phyloP scores from a whole-genome alignment of 805 yeast genomes.

The Lachancea sp. region DNA sequence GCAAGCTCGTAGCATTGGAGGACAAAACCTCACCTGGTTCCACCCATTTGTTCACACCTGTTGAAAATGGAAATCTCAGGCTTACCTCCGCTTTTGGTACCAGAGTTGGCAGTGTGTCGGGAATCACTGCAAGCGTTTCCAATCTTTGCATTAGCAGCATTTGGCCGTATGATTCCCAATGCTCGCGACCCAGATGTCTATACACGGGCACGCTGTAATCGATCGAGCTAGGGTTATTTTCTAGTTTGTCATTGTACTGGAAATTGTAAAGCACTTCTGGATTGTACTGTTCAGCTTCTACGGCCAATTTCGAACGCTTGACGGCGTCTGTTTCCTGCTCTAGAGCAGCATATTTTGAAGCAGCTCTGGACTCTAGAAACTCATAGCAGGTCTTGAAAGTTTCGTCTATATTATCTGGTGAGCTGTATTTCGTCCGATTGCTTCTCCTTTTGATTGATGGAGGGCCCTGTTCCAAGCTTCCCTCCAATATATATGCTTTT shows the following conservation, averaged over 20 bases:
- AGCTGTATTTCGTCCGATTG: slow-evolving; percentile 47
- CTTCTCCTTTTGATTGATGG: slow-evolving; percentile 40
- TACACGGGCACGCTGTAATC: slow-evolving; percentile 78
- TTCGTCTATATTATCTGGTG: slow-evolving; percentile 65
- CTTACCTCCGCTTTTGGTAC: slow-evolving; percentile 72
- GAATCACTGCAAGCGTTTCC: slow-evolving; percentile 77
- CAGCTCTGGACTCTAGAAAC: slow-evolving; percentile 45
- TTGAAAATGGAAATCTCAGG: slow-evolving; percentile 66
- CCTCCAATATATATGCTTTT: slow-evolving; percentile 32
- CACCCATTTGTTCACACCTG: slow-evolving; percentile 58
- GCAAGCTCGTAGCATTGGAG: slow-evolving; percentile 61
- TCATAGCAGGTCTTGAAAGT: slow-evolving; percentile 67
- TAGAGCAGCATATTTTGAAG: slow-evolving; percentile 31
- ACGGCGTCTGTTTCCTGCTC: slow-evolving; percentile 19
- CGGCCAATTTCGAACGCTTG: slow-evolving; percentile 33
- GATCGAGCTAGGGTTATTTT: slow-evolving; percentile 39
- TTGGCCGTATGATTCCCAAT: slow-evolving; percentile 66
- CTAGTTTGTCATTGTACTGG: slow-evolving; percentile 36
- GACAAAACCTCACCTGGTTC: slow-evolving; percentile 75
- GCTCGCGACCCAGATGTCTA: slow-evolving; percentile 56
- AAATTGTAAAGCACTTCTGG: slow-evolving; percentile 81
- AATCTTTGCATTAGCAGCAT: slow-evolving; percentile 88
- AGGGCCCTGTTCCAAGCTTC: slow-evolving; percentile 42
- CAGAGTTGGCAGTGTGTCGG: slow-evolving; percentile 89
- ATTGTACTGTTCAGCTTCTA: slow-evolving; percentile 64